phyloP scores from a whole-genome alignment of 768 basidiomycete genomes.

The Mycena epipterygia region DNA sequence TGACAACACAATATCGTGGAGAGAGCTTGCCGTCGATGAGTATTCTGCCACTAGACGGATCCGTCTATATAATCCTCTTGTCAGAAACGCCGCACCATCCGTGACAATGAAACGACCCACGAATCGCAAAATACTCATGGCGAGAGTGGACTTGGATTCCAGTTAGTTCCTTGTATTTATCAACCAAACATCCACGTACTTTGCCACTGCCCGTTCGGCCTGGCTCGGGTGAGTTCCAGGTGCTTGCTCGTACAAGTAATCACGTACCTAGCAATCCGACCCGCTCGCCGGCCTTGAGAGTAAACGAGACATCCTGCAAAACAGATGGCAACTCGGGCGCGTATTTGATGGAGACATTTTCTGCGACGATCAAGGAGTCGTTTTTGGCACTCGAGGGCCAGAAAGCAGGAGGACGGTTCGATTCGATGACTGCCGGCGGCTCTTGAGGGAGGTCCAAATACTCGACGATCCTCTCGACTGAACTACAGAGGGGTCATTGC shows the following conservation, averaged over 20 bases:
- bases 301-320: constrained; percentile 82
- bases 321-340: constrained; percentile 89
- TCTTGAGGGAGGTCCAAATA: constrained; percentile 94
- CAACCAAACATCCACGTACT: too few relatives aligned
- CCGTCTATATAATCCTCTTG: constrained; percentile 58
- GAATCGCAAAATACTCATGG: constrained; percentile 77
- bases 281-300: constrained; percentile 78
- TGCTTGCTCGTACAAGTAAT: too few relatives aligned
- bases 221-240: too few relatives aligned
- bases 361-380: constrained; percentile 72
- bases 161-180: too few relatives aligned
- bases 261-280: constrained; percentile 84
- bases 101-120: constrained; percentile 44
- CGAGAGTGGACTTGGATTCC: constrained; percentile 75
- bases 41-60: constrained; percentile 71
- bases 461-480: constrained; percentile 92
- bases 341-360: constrained; percentile 87
- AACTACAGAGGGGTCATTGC: constrained; percentile 56
- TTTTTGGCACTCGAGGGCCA: constrained; percentile 86
- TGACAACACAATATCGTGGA: neutral
- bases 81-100: neutral
- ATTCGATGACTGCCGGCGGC: constrained; percentile 81
- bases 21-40: constrained; percentile 63
- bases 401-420: constrained; percentile 86
- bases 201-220: too few relatives aligned